A percentile compares a stretch with the other conserved stretches of the same genome.
Evolutionary conservation across 2,329 filamentous ascomycete genomes (phyloP).

Genomic region (Arthrobotrys conoides): DNA sequence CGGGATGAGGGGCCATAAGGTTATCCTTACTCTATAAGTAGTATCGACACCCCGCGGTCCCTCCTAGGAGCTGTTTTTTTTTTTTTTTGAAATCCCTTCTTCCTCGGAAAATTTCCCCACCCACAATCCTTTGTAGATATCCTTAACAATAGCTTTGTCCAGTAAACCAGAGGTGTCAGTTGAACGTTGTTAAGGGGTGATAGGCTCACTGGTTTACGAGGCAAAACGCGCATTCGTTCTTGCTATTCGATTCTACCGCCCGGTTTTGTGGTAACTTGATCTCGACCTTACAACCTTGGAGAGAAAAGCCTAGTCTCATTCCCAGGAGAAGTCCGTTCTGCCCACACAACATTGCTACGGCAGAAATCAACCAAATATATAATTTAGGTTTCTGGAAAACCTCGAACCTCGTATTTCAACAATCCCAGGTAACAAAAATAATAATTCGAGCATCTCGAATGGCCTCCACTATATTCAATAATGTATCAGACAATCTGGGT

Average conservation of each 20-base stretch:
- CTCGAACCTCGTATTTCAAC: conserved; percentile 8
- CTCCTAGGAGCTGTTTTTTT: not conserved
- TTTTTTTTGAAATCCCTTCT: no score
- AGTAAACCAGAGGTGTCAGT: not conserved
- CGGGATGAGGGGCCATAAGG: not conserved
- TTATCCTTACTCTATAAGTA: not conserved
- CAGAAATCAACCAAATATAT: not conserved
- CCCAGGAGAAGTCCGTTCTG: no score
- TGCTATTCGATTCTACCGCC: not conserved
- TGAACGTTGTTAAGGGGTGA: not conserved
- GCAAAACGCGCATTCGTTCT: not conserved
- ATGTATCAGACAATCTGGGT: conserved; percentile 14
- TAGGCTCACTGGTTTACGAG: not conserved
- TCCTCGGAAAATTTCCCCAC: not conserved
- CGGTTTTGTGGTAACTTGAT: not conserved
- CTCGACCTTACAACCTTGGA: not conserved
- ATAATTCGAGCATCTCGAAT: conserved; percentile 22
- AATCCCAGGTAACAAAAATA: conserved; percentile 18
- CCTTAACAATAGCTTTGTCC: conserved; percentile 7
- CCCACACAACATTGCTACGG: not conserved
- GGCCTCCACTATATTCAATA: not conserved
- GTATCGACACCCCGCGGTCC: no score
- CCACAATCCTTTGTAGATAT: not conserved
- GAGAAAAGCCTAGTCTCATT: not conserved
- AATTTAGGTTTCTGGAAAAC: not conserved